These are phyloP conservation scores for Cynara cardunculus DNA, from an alignment of 129 eudicot species.

Conservation along the genomic window DNA sequence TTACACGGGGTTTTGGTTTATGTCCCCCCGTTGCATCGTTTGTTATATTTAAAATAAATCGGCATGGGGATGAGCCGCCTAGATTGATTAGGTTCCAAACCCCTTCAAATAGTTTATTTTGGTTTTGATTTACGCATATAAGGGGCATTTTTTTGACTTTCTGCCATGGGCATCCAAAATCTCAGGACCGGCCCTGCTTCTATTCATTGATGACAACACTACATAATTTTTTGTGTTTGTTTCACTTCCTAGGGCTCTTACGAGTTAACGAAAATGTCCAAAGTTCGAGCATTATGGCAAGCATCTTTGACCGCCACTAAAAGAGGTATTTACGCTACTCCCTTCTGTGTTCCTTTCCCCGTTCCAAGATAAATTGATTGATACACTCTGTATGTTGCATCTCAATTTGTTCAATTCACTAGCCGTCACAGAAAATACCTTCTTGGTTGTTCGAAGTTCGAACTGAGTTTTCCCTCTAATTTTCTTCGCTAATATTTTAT, in stretches of 20 bases:
- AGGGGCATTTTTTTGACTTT: no score
- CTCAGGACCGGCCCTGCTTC: no score
- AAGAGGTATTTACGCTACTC: constrained; percentile 45
- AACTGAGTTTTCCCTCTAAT: neutral
- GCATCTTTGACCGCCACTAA: constrained; percentile 86
- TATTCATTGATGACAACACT: no score
- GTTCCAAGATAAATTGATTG: neutral
- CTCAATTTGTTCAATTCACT: neutral
- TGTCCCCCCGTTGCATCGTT: no score
- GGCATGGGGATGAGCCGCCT: no score
- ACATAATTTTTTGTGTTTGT: constrained; percentile 2
- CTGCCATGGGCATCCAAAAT: no score
- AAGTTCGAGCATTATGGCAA: constrained; percentile 69
- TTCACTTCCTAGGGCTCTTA: constrained; percentile 4
- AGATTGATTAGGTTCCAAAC: no score
- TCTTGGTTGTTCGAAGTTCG: neutral
- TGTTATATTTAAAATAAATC: no score
- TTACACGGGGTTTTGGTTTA: no score
- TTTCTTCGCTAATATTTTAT: neutral
- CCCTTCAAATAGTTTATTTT: no score
- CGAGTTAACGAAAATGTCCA: constrained; percentile 48
- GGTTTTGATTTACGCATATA: no score
- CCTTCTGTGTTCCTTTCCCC: neutral
- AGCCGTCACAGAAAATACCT: neutral
- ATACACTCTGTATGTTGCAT: neutral